These are phyloP conservation scores for Coemansia sp. DNA, from an alignment of 192 early-diverging fungal genomes.

Conservation along the genomic window DNA sequence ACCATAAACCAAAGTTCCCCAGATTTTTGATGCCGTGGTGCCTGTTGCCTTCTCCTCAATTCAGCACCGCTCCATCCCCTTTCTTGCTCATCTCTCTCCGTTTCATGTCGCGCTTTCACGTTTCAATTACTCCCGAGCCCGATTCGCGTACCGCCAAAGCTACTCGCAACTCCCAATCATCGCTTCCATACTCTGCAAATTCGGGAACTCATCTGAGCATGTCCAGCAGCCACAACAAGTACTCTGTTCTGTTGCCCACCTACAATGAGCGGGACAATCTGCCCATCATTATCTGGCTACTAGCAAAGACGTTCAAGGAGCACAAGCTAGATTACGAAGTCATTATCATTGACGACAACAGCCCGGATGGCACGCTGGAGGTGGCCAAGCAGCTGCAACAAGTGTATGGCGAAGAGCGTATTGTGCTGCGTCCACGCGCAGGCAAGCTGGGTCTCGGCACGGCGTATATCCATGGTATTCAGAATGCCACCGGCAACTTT, in stretches of 20 bases:
- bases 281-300: conserved; percentile 91
- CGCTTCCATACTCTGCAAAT: conserved; percentile 24
- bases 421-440: conserved; percentile 89
- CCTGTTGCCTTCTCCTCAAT: not conserved
- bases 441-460: conserved; percentile 97
- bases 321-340: conserved; percentile 91
- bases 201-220: conserved; percentile 24
- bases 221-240: conserved; percentile 58
- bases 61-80: not conserved
- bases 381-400: conserved; percentile 85
- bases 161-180: conserved; percentile 19
- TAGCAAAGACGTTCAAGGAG: conserved; percentile 84
- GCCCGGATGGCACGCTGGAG: conserved; percentile 93
- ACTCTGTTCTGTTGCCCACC: conserved; percentile 94
- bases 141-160: conserved; percentile 39
- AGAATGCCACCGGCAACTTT: conserved; percentile 92
- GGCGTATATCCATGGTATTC: conserved; percentile 92
- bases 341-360: conserved; percentile 94
- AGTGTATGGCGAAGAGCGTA: conserved; percentile 81
- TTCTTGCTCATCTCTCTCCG: conserved; percentile 5
- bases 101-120: conserved; percentile 53
- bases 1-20: not conserved
- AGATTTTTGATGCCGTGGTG: not conserved
- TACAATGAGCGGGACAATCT: conserved; percentile 98
- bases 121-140: conserved; percentile 51